These are phyloP conservation scores for Leccinum ochraceum DNA, from an alignment of 768 basidiomycete species.

Conservation along the genomic window DNA sequence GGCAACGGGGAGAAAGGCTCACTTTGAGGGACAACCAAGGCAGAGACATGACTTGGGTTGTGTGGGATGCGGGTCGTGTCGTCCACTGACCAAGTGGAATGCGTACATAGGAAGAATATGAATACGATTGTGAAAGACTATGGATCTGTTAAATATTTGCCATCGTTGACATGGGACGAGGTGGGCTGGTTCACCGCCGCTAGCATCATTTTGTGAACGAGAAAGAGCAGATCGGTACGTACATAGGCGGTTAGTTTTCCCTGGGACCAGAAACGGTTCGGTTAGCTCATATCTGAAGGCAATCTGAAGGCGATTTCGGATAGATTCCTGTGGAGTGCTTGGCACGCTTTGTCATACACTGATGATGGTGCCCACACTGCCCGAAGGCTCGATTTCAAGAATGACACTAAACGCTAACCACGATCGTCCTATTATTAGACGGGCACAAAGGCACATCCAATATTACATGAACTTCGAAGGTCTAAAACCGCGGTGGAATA, in stretches of 20 bases:
- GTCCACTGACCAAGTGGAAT: background rate
- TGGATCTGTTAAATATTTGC: background rate
- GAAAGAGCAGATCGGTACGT: background rate
- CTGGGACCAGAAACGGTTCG: background rate
- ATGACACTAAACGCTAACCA: background rate
- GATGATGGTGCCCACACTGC: background rate
- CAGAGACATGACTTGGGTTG: constrained; percentile 9
- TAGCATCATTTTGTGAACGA: background rate
- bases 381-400: background rate
- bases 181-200: background rate
- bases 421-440: background rate
- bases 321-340: background rate
- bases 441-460: background rate
- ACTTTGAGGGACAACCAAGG: background rate
- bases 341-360: background rate
- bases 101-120: background rate
- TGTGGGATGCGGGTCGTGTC: constrained; percentile 20
- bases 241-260: background rate
- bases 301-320: background rate
- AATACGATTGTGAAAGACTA: background rate
- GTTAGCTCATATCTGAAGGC: background rate
- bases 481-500: background rate
- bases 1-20: constrained; percentile 11
- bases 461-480: background rate
- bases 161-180: background rate